A percentile compares a stretch with the other conserved stretches of the same genome.
These are phyloP conservation scores for Rhizoclosmatium globosum DNA, from an alignment of 192 early-diverging fungal species.

Conservation along the genomic window DNA sequence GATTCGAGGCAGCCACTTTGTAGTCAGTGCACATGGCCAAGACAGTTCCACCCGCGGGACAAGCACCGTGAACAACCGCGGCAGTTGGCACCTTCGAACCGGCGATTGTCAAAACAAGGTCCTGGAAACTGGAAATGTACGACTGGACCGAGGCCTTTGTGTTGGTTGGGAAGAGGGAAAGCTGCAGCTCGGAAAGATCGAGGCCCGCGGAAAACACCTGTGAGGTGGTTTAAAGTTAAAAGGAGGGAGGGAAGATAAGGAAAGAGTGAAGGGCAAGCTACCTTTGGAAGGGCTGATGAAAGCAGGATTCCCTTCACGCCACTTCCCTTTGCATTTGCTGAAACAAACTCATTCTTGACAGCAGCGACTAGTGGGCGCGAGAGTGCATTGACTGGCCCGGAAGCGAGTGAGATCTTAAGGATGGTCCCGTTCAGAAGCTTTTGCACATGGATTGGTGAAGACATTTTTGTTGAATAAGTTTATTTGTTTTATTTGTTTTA, in stretches of 20 bases:
- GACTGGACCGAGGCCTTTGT: background rate
- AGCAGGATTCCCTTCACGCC: constrained; percentile 37
- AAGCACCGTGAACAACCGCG: constrained; percentile 39
- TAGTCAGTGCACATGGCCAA: constrained; percentile 45
- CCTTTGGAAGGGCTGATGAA: constrained; percentile 14
- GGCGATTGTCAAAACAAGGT: constrained; percentile 29
- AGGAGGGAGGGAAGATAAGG: background rate
- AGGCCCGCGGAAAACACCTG: constrained; percentile 39
- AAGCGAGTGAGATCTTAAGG: constrained; percentile 2
- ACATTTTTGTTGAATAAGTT: too few species aligned
- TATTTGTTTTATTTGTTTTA: too few species aligned
- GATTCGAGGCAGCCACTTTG: constrained; percentile 29
- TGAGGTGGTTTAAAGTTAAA: background rate
- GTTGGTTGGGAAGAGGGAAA: background rate
- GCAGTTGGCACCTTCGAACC: constrained; percentile 36
- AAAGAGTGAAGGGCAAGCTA: background rate
- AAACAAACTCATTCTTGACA: background rate
- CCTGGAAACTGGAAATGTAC: constrained; percentile 42
- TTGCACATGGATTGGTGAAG: too few species aligned
- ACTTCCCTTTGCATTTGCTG: background rate
- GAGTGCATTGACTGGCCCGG: constrained; percentile 39
- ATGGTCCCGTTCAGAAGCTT: too few species aligned
- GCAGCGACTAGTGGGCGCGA: constrained; percentile 5
- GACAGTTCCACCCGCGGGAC: constrained; percentile 52
- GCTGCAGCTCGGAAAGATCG: constrained; percentile 22